Evolutionary conservation across 177 flowering plant species (phyloP), one percentile per base, ranked within the genome.

Genomic region (Vitis hybrid): DNA sequence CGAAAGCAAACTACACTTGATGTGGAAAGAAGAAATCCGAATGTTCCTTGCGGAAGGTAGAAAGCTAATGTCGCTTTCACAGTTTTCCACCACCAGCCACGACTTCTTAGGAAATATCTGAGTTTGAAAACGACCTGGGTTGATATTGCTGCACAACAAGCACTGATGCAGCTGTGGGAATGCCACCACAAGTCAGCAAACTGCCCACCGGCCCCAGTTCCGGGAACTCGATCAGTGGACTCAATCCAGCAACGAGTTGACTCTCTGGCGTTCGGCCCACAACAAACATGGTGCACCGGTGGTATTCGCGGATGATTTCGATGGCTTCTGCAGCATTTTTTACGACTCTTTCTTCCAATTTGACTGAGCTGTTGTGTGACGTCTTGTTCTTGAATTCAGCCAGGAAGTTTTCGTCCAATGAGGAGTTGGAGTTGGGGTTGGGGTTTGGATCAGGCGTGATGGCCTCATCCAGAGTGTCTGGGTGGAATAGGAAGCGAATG

Each of bases 171-270:
- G 70, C 50, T 3, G 83, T 83, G 3, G 86, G 56, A 60, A 83
- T 73, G 13, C 84, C 87, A 0, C 79, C 72, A 1, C 87, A 85
- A 15, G 79, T 78, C 79, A 91, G 70, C 62, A 88, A 67, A 56
- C 62, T 80, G 11, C 89, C 97, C 1, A 87, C 57, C 1, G 92
- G 89, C 4, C 97, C 97, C 45, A 91, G 65, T 63, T 91, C 97
- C 0, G 89, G 88, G 65, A 81, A 83, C 1, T 87, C 91, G 14
- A 64, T 74, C 68, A 69, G 79, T 26, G 50, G 65, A 0, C 45
- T 34, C 45, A 34, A 34, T 55, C 66, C 15, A 80, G 30, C 66
- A 2, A 75, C 81, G 7, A 72, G 67, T 19, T 72, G 63, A 3
- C 87, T 80, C 30, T 76, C 78, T 0, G 92, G 90, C 73, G n/a